Evolutionary conservation across 2,329 filamentous ascomycete species (phyloP).

Genomic region (Xylariomycetidae sp.): DNA sequence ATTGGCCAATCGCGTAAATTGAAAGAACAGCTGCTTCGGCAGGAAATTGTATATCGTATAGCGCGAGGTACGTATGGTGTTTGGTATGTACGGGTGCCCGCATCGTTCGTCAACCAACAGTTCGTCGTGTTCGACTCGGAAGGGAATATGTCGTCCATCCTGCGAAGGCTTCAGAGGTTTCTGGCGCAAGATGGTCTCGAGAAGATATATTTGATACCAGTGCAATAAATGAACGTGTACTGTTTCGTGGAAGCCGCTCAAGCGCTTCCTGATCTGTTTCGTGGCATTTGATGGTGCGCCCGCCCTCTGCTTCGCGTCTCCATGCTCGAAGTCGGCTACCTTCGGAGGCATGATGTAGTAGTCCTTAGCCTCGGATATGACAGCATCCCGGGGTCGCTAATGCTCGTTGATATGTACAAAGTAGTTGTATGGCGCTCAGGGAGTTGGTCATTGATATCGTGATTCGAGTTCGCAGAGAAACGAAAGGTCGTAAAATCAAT

Average conservation of each 20-base stretch:
- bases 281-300: conserved; percentile 8
- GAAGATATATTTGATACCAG: conserved; percentile 35
- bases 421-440: too few species aligned
- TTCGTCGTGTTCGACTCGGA: conserved; percentile 33
- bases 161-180: conserved; percentile 66
- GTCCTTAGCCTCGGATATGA: too few species aligned
- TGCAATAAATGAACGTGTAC: conserved; percentile 12
- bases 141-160: conserved; percentile 56
- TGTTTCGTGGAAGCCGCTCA: conserved; percentile 10
- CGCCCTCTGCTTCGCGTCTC: too few species aligned
- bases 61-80: conserved; percentile 73
- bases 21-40: conserved; percentile 77
- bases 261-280: conserved; percentile 11
- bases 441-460: too few species aligned
- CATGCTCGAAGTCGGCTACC: too few species aligned
- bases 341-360: too few species aligned
- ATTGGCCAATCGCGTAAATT: conserved; percentile 82
- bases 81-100: conserved; percentile 46
- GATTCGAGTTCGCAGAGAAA: too few species aligned
- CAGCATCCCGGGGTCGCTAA: too few species aligned
- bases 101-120: conserved; percentile 46
- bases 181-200: conserved; percentile 54
- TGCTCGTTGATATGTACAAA: too few species aligned
- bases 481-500: too few species aligned
- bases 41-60: conserved; percentile 83